Evolutionary conservation across 169 alveolate species (phyloP).

Genomic region (Plasmodium billcollinsi): DNA sequence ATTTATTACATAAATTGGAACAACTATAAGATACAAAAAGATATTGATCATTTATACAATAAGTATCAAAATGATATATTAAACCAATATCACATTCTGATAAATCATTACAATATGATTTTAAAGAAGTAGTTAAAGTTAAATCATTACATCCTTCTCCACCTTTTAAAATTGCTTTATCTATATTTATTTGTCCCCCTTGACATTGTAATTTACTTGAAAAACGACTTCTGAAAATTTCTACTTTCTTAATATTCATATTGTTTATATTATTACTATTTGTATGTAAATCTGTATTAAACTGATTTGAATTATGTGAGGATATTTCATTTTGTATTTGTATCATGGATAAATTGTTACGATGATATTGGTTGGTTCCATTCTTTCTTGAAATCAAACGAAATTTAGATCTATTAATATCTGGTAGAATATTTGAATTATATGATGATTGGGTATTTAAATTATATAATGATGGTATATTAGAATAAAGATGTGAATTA

Average conservation of each 20-base stretch:
- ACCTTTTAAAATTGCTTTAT: conserved; percentile 25
- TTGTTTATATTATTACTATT: neutral
- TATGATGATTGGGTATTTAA: too few relatives aligned
- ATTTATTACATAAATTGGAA: conserved; percentile 3
- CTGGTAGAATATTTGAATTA: too few relatives aligned
- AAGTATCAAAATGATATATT: conserved; percentile 48
- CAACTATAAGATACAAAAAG: conserved; percentile 42
- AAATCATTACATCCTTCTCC: conserved; percentile 49
- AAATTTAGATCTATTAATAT: too few relatives aligned
- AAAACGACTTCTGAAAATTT: conserved; percentile 35
- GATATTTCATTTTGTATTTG: too few relatives aligned
- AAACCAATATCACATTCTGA: conserved; percentile 45
- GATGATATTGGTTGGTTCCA: too few relatives aligned
- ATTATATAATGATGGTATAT: too few relatives aligned
- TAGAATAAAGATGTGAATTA: too few relatives aligned
- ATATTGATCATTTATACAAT: conserved; percentile 33
- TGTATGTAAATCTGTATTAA: too few relatives aligned
- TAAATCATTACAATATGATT: conserved; percentile 29
- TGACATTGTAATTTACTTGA: conserved; percentile 36
- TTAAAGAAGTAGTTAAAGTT: conserved; percentile 16
- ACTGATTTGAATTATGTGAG: too few relatives aligned
- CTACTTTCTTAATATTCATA: neutral
- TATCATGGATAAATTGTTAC: too few relatives aligned
- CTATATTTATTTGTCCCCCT: conserved; percentile 35
- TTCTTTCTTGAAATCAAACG: too few relatives aligned